Conservation (phyloP, 2,329 filamentous ascomycete species). For the Pyrenophora tritici-repentis region DNA sequence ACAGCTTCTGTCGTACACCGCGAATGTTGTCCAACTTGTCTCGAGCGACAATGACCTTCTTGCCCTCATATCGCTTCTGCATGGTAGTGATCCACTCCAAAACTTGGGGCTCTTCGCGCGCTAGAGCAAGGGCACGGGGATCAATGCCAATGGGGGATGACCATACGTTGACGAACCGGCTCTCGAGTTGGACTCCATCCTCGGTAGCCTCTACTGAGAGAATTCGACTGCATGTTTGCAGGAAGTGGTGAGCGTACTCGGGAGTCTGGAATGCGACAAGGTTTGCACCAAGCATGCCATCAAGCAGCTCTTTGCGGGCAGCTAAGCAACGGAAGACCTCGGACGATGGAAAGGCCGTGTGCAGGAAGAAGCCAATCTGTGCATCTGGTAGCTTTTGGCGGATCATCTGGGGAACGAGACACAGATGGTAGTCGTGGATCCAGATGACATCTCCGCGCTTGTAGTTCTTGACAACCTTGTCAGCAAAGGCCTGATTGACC, state of each 20-base stretch:
- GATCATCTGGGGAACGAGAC: constrained; percentile 87
- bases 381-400: constrained; percentile 89
- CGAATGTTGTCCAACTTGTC: constrained; percentile 94
- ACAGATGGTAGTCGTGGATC: constrained; percentile 93
- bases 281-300: constrained; percentile 92
- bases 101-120: constrained; percentile 74
- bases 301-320: constrained; percentile 81
- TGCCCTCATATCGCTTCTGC: constrained; percentile 81
- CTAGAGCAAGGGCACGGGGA: constrained; percentile 72
- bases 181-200: constrained; percentile 86
- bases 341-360: constrained; percentile 93
- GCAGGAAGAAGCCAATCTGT: constrained; percentile 94
- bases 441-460: constrained; percentile 92
- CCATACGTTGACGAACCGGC: constrained; percentile 88
- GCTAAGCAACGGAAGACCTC: constrained; percentile 94
- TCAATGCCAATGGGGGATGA: constrained; percentile 90
- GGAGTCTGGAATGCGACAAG: constrained; percentile 91
- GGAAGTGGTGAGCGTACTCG: constrained; percentile 91
- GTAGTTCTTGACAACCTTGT: constrained; percentile 88
- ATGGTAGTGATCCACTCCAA: constrained; percentile 78
- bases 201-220: constrained; percentile 87
- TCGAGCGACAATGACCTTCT: constrained; percentile 87
- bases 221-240: constrained; percentile 92
- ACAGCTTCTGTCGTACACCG: constrained; percentile 89
- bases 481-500: constrained; percentile 90